These are phyloP conservation scores for Hyparrhenia diplandra DNA, from an alignment of 176 grass and related monocot genomes.

Conservation along the genomic window DNA sequence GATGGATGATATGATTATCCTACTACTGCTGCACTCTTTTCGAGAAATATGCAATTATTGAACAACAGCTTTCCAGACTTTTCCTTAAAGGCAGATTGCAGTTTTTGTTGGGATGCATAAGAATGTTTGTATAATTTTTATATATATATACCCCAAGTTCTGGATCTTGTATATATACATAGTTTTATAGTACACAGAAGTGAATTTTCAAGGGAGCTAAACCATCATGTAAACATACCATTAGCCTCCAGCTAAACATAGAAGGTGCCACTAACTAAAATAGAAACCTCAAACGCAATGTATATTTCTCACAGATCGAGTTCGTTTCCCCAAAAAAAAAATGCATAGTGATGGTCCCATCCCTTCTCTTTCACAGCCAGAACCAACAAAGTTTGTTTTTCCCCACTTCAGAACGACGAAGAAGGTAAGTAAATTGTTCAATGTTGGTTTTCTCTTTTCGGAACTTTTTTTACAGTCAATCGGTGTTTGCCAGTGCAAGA, in stretches of 20 bases:
- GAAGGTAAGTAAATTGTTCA: background rate
- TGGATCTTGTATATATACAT: background rate
- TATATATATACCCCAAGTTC: background rate
- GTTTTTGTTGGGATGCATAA: conserved; percentile 43
- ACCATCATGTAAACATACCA: background rate
- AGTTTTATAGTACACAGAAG: background rate
- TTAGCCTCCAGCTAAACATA: background rate
- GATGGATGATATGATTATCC: conserved; percentile 37
- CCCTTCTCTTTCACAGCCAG: background rate
- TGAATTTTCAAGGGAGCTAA: background rate
- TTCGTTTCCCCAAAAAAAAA: too few species aligned
- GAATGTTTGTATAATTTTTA: background rate
- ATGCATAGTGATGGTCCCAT: too few species aligned
- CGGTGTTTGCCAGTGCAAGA: background rate
- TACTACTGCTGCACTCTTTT: conserved; percentile 26
- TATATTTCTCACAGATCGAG: background rate
- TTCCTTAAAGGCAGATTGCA: conserved; percentile 33
- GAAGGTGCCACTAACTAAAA: background rate
- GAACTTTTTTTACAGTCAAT: background rate
- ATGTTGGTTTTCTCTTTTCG: background rate
- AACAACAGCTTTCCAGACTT: conserved; percentile 36
- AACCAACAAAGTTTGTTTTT: background rate
- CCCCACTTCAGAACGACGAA: background rate
- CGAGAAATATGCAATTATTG: conserved; percentile 45
- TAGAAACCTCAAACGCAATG: background rate